These are phyloP conservation scores for Candida ficus DNA, from an alignment of 805 yeast genomes.

Conservation along the genomic window DNA sequence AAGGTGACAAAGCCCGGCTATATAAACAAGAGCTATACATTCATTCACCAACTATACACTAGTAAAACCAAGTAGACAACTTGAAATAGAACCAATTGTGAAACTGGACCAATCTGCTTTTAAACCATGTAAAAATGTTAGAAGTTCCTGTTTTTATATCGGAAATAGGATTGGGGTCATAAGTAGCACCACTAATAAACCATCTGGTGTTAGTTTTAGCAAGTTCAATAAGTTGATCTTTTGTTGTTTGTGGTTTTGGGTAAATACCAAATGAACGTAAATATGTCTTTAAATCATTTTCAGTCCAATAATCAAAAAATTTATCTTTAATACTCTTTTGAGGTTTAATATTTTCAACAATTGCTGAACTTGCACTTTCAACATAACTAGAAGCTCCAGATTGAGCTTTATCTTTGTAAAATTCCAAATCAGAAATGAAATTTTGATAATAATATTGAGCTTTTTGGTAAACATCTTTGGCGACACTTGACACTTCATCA, in stretches of 20 bases:
- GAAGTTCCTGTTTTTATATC: too few species aligned
- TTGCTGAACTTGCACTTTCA: slow-evolving; percentile 13
- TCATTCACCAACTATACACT: too few species aligned
- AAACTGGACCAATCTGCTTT: too few species aligned
- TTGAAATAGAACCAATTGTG: too few species aligned
- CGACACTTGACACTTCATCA: slow-evolving; percentile 20
- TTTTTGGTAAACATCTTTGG: slow-evolving; percentile 18
- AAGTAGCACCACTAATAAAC: slow-evolving; percentile 28
- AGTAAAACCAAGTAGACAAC: too few species aligned
- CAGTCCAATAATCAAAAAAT: slow-evolving; percentile 37
- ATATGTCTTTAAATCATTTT: slow-evolving; percentile 37
- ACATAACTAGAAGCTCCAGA: slow-evolving; percentile 20
- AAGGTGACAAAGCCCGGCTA: too few species aligned
- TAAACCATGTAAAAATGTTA: too few species aligned
- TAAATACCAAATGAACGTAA: slow-evolving; percentile 37
- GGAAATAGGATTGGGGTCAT: slow-evolving; percentile 9
- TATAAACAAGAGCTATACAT: too few species aligned
- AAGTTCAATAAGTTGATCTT: slow-evolving; percentile 31
- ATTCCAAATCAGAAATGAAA: slow-evolving; percentile 11
- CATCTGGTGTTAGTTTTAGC: slow-evolving; percentile 39
- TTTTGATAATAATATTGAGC: slow-evolving; percentile 21
- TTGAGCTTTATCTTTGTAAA: slow-evolving; percentile 10
- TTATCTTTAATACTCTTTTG: slow-evolving; percentile 15
- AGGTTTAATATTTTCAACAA: slow-evolving; percentile 8
- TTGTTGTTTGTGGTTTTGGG: slow-evolving; percentile 19